phyloP scores from a whole-genome alignment of 768 basidiomycete genomes.

The Mycena alexandri region DNA sequence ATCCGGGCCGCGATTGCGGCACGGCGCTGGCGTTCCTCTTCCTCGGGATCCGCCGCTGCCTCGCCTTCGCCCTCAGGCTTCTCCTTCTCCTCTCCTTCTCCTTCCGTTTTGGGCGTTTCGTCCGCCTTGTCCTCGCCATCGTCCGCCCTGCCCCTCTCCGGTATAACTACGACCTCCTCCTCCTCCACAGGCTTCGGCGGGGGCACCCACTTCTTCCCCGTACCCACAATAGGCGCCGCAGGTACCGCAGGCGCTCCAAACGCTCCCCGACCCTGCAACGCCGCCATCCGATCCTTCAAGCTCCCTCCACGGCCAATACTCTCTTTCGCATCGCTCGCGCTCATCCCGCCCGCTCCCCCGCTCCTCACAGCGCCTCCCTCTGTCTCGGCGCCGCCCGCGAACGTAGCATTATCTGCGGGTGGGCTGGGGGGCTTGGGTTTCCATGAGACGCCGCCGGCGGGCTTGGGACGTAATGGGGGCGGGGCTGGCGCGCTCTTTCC shows the following conservation, averaged over 20 bases:
- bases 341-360: slow-evolving; percentile 66
- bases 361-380: slow-evolving; percentile 35
- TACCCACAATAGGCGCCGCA: slow-evolving; percentile 72
- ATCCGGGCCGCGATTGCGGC: slow-evolving; percentile 93
- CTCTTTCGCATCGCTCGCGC: slow-evolving; percentile 88
- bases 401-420: slow-evolving; percentile 48
- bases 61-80: slow-evolving; percentile 57
- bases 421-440: slow-evolving; percentile 74
- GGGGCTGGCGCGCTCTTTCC: slow-evolving; percentile 57
- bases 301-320: slow-evolving; percentile 83
- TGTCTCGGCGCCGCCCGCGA: slow-evolving; percentile 37
- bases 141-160: slow-evolving; percentile 70
- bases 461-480: slow-evolving; percentile 74
- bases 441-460: slow-evolving; percentile 72
- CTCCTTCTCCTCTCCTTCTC: slow-evolving; percentile 70
- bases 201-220: slow-evolving; percentile 86
- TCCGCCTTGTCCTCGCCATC: slow-evolving; percentile 84
- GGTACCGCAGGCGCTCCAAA: slow-evolving; percentile 75
- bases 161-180: slow-evolving; percentile 75
- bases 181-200: slow-evolving; percentile 61
- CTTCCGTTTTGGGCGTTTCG: slow-evolving; percentile 76
- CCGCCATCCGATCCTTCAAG: slow-evolving; percentile 95
- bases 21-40: slow-evolving; percentile 82
- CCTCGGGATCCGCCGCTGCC: slow-evolving; percentile 64
- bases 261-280: slow-evolving; percentile 85